These are phyloP conservation scores for Aspergillus versicolor DNA, from an alignment of 2,329 filamentous ascomycete species.

Conservation along the genomic window DNA sequence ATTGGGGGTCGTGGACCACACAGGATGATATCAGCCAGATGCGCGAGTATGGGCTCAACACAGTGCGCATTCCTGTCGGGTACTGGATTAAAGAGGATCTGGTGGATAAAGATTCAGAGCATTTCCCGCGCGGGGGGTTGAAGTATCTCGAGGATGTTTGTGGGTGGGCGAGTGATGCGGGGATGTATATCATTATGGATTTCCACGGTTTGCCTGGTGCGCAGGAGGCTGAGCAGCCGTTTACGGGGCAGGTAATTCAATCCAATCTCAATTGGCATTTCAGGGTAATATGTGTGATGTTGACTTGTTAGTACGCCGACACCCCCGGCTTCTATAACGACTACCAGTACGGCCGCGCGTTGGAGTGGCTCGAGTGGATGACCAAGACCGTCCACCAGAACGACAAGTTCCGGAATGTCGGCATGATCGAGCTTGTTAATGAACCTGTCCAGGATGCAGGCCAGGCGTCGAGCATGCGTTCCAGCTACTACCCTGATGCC, in stretches of 20 bases:
- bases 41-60: slow-evolving; percentile 52
- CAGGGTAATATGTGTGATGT: too few species aligned
- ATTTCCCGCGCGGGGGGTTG: slow-evolving; percentile 52
- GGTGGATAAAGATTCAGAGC: slow-evolving; percentile 49
- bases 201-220: slow-evolving; percentile 34
- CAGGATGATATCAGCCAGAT: slow-evolving; percentile 52
- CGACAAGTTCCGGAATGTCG: slow-evolving; percentile 53
- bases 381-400: slow-evolving; percentile 52
- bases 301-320: slow-evolving; percentile 29
- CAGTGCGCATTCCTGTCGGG: slow-evolving; percentile 55
- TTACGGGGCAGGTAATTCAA: background rate
- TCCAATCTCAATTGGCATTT: background rate
- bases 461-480: slow-evolving; percentile 36
- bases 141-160: slow-evolving; percentile 49
- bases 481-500: slow-evolving; percentile 51
- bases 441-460: slow-evolving; percentile 51
- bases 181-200: slow-evolving; percentile 56
- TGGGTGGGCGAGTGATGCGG: slow-evolving; percentile 49
- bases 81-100: slow-evolving; percentile 57
- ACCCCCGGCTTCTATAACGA: slow-evolving; percentile 56
- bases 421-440: slow-evolving; percentile 60
- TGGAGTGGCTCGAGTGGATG: slow-evolving; percentile 58
- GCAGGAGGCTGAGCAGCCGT: background rate
- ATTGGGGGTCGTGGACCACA: slow-evolving; percentile 55
- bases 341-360: slow-evolving; percentile 57